Evolutionary conservation across 257 asterid species (phyloP), one percentile per base, ranked within the genome.

Genomic region (Solanum peruvianum): DNA sequence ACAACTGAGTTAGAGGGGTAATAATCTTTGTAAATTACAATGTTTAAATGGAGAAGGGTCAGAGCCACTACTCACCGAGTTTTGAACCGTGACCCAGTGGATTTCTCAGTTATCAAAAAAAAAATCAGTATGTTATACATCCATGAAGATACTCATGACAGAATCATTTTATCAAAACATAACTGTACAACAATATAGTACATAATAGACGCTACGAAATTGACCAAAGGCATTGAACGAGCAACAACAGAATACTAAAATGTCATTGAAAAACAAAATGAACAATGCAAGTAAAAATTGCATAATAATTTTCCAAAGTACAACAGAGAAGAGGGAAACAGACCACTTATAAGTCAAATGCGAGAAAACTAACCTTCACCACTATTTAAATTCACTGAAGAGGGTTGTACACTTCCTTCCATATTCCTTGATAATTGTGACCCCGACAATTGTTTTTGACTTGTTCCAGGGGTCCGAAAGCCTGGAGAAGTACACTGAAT

Each of bases 1-100:
- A 2, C 12, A 11, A 58, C 66, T 56, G 66, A 52, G 94, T 92
- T 52, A 93, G 95, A 58, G 92, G 86, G 86, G 83, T 90, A 78
- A 78, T 78, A 44, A 18, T 42, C 84, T 45, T 47, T 80, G 27
- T 47, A 80, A 7, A 95, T 67, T 80, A 80, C 33, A 1, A 80
- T 29, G 42, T 76, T 76, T 37, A 73, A 20, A 21, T 20, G 52
- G 80, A 72, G 80, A 72, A 72, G 80, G 16, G 16, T 56, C 64
- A 56, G 64, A 35, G 49, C 81, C 49, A 72, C 44, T 31, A 72
- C 47, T 72, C 8, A 37, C 29, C 47, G 18, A 72, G 49, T 72
- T 35, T 72, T 5, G 18, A 72, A 72, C 29, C 18, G 11, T 37
- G 52, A 73, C 9, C 81, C 27, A 73, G 6, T 37, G 81, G 20